phyloP scores from a whole-genome alignment of 108 stramenopile species.

The Cyclotella cryptica region DNA sequence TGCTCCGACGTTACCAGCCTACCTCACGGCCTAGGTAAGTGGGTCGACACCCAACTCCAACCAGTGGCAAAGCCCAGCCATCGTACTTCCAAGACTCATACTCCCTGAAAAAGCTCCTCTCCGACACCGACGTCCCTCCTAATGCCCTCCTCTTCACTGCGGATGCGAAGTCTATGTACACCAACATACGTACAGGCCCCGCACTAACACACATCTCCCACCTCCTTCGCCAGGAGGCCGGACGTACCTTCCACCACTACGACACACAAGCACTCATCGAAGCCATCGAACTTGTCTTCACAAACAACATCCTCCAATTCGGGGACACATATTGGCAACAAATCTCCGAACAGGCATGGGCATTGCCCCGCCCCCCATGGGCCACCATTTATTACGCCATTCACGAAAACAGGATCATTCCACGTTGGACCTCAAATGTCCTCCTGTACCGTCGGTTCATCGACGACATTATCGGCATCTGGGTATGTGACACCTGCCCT shows the following conservation, averaged over 20 bases:
- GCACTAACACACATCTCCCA: not conserved
- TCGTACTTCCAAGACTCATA: slow-evolving; percentile 15
- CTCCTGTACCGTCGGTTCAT: slow-evolving; percentile 9
- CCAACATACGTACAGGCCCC: slow-evolving; percentile 32
- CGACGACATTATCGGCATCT: slow-evolving; percentile 20
- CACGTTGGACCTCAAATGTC: not conserved
- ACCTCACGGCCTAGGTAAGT: slow-evolving; percentile 6
- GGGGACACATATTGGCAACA: too few relatives aligned
- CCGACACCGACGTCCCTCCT: slow-evolving; percentile 9
- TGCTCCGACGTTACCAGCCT: slow-evolving; percentile 18
- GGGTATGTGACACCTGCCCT: not conserved
- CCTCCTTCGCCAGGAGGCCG: not conserved
- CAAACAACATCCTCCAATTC: too few relatives aligned
- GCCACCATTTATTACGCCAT: too few relatives aligned
- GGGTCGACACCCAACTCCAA: not conserved
- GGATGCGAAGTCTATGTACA: slow-evolving; percentile 45
- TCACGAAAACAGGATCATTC: too few relatives aligned
- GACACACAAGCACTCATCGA: not conserved
- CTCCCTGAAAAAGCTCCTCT: not conserved
- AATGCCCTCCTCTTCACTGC: slow-evolving; percentile 29
- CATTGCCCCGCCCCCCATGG: too few relatives aligned
- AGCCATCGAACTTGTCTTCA: not conserved
- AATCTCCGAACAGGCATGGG: too few relatives aligned
- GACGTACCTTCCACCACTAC: slow-evolving; percentile 3
- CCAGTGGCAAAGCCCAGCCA: not conserved